Base-by-base conservation (phyloP, 202 grass and related monocot genomes). In the Saccharum hybrid region DNA sequence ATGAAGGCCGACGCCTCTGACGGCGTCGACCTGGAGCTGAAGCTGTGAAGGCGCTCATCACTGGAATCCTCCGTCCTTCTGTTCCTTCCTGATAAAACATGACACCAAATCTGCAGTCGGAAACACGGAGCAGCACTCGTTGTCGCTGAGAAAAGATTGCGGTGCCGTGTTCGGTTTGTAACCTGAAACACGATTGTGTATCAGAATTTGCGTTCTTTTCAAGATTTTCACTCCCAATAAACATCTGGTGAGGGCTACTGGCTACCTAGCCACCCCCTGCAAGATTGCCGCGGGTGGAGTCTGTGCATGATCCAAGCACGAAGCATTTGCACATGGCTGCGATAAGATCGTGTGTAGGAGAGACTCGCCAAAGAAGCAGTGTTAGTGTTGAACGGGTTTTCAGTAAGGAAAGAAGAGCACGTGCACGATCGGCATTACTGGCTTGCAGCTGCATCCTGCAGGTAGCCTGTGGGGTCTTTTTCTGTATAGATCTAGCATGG, bases 11-110 rank as follows among this genome's bases (percentile, higher is more conserved):
- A 86, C 38, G 59, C 76, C 60, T 66, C 83, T 0, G 89, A 94
- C 10, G 86, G 63, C 33, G 70, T 96, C 86, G 96, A 99, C 82
- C 82, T 99, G 21, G 92, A 90, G 43, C 87, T 96, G 86, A 96
- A 92, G 72, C 91, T 99, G 4, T 96, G 89, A 86, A 82, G 73
- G 28, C 59, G 76, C 12, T 88, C 66, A 69, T 28, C 74, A 40
- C n/a, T 56, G 7, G 23, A 14, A 38, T 39, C 15, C 14, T 56
- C 38, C 7, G 2, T 68, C 8, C 52, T 6, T 9, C 8, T 80
- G 67, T 75, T 66, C 28, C 46, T 54, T 68, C 65, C 54, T 39
- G 63, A 74, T 68, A 31, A 59, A 80, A 80, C 70, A 68, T 15
- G 52, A 6, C 22, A 49, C 26, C 26, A 21, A 56, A 81, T 31